Evolutionary conservation across 179 eudicot genomes (phyloP).

Genomic region (Corrigiola litoralis): DNA sequence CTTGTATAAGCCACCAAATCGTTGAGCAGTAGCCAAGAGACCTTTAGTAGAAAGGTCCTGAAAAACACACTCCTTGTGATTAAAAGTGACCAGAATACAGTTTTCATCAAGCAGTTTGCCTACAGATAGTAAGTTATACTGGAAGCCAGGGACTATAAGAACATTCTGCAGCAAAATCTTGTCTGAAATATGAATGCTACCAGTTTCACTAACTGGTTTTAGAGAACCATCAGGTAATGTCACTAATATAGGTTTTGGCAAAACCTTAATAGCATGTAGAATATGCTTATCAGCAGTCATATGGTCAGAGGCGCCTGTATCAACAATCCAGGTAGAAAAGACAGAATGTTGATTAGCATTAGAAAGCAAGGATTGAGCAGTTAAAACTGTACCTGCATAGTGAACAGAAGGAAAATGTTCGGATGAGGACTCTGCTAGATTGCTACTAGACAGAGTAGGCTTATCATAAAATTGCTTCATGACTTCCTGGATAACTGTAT

Average conservation of each 20-base stretch:
- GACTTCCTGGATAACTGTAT: too few relatives aligned
- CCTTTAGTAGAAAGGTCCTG: constrained; percentile 1
- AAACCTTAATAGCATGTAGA: background rate
- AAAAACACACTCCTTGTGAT: background rate
- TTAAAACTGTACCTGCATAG: too few relatives aligned
- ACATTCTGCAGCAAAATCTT: background rate
- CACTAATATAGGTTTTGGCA: background rate
- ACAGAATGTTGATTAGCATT: too few relatives aligned
- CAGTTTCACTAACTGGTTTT: background rate
- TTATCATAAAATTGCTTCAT: too few relatives aligned
- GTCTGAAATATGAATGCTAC: background rate
- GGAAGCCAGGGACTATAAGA: background rate
- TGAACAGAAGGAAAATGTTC: too few relatives aligned
- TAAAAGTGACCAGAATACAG: background rate
- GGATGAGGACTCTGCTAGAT: too few relatives aligned
- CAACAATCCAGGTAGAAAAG: background rate
- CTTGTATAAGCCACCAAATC: background rate
- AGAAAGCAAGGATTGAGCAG: too few relatives aligned
- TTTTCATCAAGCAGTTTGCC: background rate
- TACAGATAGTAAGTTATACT: background rate
- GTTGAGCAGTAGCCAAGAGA: background rate
- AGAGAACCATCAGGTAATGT: background rate
- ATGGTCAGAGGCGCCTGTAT: background rate
- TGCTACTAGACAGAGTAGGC: too few relatives aligned
- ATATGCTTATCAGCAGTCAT: background rate